Conservation (phyloP, 345 rosid species). For the Populus davidiana region DNA sequence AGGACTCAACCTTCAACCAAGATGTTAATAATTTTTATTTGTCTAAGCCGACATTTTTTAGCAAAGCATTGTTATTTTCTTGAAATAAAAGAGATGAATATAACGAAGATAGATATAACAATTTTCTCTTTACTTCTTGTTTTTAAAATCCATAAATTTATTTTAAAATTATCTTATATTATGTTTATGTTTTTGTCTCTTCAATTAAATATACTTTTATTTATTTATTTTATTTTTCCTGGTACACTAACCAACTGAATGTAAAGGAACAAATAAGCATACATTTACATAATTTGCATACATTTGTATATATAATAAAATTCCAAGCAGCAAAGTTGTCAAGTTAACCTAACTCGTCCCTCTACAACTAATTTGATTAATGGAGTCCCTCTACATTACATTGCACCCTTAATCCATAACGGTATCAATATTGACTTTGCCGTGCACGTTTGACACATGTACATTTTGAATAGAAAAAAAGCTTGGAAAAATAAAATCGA, state of each 20-base stretch:
- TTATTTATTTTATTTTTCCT: too few species aligned
- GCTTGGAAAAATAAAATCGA: background rate
- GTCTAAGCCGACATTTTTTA: background rate
- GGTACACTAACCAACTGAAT: too few species aligned
- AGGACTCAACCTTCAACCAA: background rate
- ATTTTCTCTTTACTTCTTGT: too few species aligned
- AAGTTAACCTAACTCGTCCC: background rate
- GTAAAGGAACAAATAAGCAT: background rate
- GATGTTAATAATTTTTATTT: background rate
- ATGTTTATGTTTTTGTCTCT: too few species aligned
- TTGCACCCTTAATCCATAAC: background rate
- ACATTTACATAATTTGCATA: background rate
- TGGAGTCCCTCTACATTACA: too few species aligned
- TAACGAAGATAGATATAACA: too few species aligned
- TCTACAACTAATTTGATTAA: background rate
- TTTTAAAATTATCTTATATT: too few species aligned
- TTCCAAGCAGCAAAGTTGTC: background rate
- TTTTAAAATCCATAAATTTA: too few species aligned
- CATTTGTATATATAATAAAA: background rate
- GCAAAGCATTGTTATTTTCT: too few species aligned
- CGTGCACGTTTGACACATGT: background rate
- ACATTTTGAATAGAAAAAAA: background rate
- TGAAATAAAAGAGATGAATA: too few species aligned
- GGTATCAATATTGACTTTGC: too few species aligned
- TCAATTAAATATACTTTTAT: too few species aligned